Percentiles rank a stretch among this genome's conserved stretches.
Conservation (phyloP, 164 flowering plant genomes). For the Piper betle region DNA sequence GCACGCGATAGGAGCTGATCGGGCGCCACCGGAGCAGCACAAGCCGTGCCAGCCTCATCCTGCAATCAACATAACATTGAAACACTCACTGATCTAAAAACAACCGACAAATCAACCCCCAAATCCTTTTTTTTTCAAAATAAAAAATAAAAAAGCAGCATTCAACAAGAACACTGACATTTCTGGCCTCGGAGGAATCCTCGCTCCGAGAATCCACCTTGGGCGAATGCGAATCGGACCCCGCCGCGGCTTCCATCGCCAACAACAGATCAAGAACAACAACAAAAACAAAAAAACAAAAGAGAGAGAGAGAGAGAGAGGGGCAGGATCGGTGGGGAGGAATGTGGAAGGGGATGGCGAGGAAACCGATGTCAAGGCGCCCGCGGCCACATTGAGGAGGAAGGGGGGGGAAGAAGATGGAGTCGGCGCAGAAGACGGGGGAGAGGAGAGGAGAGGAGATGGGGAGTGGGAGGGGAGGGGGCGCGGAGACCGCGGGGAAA, state of each 20-base stretch:
- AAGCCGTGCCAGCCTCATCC: not conserved
- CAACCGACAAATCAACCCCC: not conserved
- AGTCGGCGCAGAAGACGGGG: too few species aligned
- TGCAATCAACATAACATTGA: not conserved
- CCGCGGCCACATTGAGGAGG: not conserved
- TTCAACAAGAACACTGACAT: not conserved
- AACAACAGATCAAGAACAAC: not conserved
- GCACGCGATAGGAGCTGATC: conserved; percentile 1
- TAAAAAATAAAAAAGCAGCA: not conserved
- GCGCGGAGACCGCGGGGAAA: too few species aligned
- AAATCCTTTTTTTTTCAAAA: not conserved
- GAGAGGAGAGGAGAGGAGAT: too few species aligned
- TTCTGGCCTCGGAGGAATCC: not conserved
- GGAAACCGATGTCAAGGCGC: not conserved
- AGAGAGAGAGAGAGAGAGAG: not conserved
- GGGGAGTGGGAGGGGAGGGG: too few species aligned
- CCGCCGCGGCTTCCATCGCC: not conserved
- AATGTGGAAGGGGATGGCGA: not conserved
- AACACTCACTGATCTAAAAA: not conserved
- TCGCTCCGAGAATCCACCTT: not conserved
- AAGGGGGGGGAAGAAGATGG: too few species aligned
- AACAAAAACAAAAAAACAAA: not conserved
- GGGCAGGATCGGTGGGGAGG: not conserved
- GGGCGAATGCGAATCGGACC: not conserved
- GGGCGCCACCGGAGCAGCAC: not conserved